phyloP scores from a whole-genome alignment of 2,329 filamentous ascomycete genomes.

The Fragosphaeria purpurea region DNA sequence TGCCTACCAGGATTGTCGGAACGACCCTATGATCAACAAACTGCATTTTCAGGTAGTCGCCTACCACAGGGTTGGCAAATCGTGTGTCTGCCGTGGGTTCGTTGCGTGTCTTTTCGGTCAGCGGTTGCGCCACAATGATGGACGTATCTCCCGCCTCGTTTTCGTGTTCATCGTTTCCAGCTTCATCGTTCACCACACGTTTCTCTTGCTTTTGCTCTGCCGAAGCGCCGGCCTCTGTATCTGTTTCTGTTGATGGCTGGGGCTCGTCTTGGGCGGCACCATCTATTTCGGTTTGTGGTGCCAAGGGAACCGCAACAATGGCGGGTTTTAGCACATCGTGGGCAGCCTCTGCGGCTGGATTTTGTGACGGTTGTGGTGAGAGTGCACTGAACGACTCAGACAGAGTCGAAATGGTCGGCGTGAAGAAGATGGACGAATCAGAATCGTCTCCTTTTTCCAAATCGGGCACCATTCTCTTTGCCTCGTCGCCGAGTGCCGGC shows the following conservation, averaged over 20 bases:
- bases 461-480: conserved; percentile 8
- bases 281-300: no score
- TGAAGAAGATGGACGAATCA: conserved; percentile 18
- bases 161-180: conserved; percentile 5
- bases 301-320: no score
- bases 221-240: not conserved
- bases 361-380: no score
- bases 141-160: conserved; percentile 19
- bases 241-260: not conserved
- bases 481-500: conserved; percentile 10
- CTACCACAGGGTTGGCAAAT: conserved; percentile 63
- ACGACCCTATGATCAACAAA: conserved; percentile 94
- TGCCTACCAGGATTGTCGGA: conserved; percentile 79
- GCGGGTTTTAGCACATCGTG: no score
- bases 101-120: conserved; percentile 3
- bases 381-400: conserved; percentile 8
- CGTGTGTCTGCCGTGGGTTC: not conserved
- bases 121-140: conserved; percentile 15
- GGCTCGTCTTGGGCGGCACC: not conserved
- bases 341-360: no score
- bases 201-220: conserved; percentile 2
- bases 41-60: conserved; percentile 89
- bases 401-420: conserved; percentile 14
- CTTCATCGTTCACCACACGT: not conserved
- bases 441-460: conserved; percentile 17